These are phyloP conservation scores for Arachis monticola DNA, from an alignment of 331 rosid species.

Conservation along the genomic window DNA sequence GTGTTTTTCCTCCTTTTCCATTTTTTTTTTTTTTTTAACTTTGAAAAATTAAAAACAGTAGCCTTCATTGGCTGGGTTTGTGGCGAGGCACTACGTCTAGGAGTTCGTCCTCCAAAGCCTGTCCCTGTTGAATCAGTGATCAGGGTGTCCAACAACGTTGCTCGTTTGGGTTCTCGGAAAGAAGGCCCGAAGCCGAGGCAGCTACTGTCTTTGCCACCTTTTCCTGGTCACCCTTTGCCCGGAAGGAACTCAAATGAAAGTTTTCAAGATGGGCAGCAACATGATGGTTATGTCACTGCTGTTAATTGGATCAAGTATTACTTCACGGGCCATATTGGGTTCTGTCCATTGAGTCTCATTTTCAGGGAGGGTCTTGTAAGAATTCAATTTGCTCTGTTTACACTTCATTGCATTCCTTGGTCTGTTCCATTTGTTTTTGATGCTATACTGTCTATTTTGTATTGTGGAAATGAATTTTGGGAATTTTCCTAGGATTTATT, in stretches of 20 bases:
- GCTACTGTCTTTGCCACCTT: constrained; percentile 79
- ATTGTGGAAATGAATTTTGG: too few relatives aligned
- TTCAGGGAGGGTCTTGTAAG: constrained; percentile 92
- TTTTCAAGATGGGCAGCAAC: constrained; percentile 38
- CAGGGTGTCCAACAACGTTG: constrained; percentile 79
- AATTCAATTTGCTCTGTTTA: not conserved
- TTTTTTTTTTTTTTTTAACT: too few relatives aligned
- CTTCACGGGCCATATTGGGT: constrained; percentile 64
- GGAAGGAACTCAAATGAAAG: constrained; percentile 48
- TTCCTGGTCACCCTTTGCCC: constrained; percentile 68
- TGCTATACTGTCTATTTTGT: not conserved
- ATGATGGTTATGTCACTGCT: constrained; percentile 55
- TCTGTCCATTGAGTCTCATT: constrained; percentile 70
- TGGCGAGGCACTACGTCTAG: constrained; percentile 60
- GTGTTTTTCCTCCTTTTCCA: not conserved
- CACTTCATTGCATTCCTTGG: not conserved
- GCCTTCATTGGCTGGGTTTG: constrained; percentile 28
- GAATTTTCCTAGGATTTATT: not conserved
- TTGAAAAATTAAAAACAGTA: constrained; percentile 21
- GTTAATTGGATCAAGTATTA: constrained; percentile 87
- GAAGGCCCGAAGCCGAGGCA: constrained; percentile 86
- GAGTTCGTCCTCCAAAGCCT: constrained; percentile 64
- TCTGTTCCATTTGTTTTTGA: not conserved
- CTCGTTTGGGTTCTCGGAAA: constrained; percentile 69
- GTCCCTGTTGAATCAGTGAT: constrained; percentile 58